Base-by-base conservation (phyloP, 345 rosid species). In the Microcos paniculata region DNA sequence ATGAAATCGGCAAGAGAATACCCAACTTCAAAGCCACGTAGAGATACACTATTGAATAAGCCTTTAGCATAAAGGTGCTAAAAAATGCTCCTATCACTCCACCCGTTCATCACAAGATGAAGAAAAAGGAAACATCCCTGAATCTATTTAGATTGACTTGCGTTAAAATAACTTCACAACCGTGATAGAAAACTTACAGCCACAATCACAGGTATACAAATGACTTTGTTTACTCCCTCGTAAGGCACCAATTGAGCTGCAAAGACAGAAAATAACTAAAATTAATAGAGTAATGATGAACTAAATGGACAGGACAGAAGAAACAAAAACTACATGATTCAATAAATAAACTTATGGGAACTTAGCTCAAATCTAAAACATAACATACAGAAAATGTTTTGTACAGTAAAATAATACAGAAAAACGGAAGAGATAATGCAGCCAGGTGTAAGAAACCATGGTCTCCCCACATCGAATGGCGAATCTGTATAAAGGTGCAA, bases 241-340 rank as follows among this genome's bases (percentile, higher is more conserved):
- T 51, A 80, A 8, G 92, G 85, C 24, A 93, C 97, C 89, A 92
- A 62, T 77, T 96, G 99, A 80, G 99, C 99, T 96, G 97, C 89
- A 83, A 33, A 18, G 76, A 62, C 52, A 73, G 13, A 66, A 58
- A 75, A 65, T 13, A 56, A 66, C 23, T 49, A 26, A 33, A 63
- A 72, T 42, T 4, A 61, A 23, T 10, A 30, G 59, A 49, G 31
- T 21, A 74, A 49, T 71, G 14, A 57, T 73, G 33, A 69, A 57
- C 4, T 19, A 35, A 74, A 58, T 23, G 24, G 28, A 61, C 66
- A 19, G 42, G 18, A 68, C 51, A 6, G 14, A 23, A 69, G 76
- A 46, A 56, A 55, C 23, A 15, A 33, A 57, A 8, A 33, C 42
- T 51, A 18, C 16, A 66, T 21, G 57, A 42, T 48, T 40, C n/a